A percentile compares a stretch with the other conserved stretches of the same genome.
phyloP scores from a whole-genome alignment of 257 asterid species.

The Ocimum tenuiflorum region DNA sequence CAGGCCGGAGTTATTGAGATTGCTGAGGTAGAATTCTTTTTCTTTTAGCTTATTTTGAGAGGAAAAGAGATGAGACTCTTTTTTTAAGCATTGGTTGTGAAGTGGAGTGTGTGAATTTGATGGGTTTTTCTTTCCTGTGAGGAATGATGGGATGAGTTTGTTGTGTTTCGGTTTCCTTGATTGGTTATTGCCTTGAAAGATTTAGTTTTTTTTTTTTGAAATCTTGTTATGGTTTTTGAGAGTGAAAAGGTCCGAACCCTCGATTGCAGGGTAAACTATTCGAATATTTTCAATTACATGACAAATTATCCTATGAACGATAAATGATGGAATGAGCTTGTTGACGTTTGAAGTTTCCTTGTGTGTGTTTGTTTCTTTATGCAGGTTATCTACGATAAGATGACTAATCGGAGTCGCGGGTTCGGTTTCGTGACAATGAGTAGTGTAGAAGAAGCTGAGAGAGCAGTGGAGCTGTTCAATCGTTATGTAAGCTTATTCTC shows the following conservation, averaged over 20 bases:
- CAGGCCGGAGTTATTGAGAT: constrained; percentile 80
- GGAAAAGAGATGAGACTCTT: too few species aligned
- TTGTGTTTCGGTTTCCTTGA: background rate
- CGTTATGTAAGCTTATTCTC: constrained; percentile 51
- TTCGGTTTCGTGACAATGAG: constrained; percentile 91
- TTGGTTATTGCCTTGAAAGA: background rate
- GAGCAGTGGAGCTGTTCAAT: constrained; percentile 62
- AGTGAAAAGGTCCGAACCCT: accelerated
- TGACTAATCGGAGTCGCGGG: constrained; percentile 69
- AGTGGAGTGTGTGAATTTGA: too few species aligned
- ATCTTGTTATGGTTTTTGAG: background rate
- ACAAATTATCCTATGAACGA: too few species aligned
- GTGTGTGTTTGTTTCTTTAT: too few species aligned
- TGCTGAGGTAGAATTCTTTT: constrained; percentile 51
- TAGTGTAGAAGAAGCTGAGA: constrained; percentile 73
- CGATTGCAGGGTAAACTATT: too few species aligned
- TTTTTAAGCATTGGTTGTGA: too few species aligned
- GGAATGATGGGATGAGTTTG: background rate
- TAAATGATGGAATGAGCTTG: background rate
- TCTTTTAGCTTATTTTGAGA: background rate
- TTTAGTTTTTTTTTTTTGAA: background rate
- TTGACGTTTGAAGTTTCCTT: too few species aligned
- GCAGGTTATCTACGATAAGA: constrained; percentile 75
- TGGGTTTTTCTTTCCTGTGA: background rate
- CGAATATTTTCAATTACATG: too few species aligned